A percentile compares a stretch with the other conserved stretches of the same genome.
phyloP scores from a whole-genome alignment of 202 grass and related monocot species.

The Miscanthus sacchariflorus region DNA sequence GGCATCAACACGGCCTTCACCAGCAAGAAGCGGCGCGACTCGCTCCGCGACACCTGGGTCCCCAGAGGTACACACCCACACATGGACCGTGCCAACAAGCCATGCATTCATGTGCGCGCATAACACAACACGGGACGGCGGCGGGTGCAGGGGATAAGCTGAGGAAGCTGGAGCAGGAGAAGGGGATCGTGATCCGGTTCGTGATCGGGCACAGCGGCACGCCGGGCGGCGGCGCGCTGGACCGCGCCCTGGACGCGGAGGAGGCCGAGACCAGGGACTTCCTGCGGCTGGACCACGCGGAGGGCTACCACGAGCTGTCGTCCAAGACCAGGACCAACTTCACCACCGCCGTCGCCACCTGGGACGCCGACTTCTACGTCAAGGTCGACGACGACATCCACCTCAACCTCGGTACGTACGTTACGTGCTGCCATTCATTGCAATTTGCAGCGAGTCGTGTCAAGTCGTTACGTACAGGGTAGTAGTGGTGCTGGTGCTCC shows the following conservation, averaged over 20 bases:
- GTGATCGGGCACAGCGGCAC: conserved; percentile 88
- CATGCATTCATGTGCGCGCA: neutral
- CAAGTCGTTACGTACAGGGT: neutral
- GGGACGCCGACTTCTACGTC: conserved; percentile 98
- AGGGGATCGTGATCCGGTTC: conserved; percentile 89
- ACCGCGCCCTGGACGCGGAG: conserved; percentile 77
- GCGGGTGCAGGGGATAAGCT: conserved; percentile 67
- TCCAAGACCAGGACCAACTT: conserved; percentile 92
- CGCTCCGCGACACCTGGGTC: conserved; percentile 90
- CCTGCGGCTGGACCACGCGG: conserved; percentile 83
- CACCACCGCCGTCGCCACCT: conserved; percentile 72
- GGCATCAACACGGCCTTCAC: conserved; percentile 97
- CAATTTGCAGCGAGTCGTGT: too few relatives aligned
- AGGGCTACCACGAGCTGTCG: conserved; percentile 91
- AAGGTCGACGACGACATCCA: conserved; percentile 99
- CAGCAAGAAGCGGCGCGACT: conserved; percentile 86
- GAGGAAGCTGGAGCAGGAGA: conserved; percentile 78
- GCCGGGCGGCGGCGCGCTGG: conserved; percentile 57
- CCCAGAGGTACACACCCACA: conserved; percentile 54
- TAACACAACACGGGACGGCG: too few relatives aligned
- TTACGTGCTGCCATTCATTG: too few relatives aligned
- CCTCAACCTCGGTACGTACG: conserved; percentile 80
- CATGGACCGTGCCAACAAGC: neutral
- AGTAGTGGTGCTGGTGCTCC: too few relatives aligned
- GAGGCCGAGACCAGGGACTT: conserved; percentile 81